Evolutionary conservation across 225 moss, liverwort and hornwort species (phyloP), one percentile per base, ranked within the genome.

Genomic region (Asterella californica): DNA sequence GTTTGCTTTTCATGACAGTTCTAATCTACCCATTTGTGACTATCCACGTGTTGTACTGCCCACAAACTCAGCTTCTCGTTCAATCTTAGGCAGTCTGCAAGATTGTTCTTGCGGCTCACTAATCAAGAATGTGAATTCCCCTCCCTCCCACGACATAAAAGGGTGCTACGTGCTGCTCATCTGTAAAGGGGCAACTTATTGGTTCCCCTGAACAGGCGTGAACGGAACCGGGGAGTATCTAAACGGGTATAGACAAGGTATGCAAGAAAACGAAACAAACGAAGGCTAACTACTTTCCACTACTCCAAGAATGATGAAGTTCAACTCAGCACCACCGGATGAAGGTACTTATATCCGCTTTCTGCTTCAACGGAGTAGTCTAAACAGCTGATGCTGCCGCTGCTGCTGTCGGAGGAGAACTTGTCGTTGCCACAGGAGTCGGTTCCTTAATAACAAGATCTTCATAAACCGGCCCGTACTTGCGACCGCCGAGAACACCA

Each of bases 351-450:
- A 25, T 27, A 61, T 27, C n/a, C 61, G n/a, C 27, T 61, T 27
- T 27, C 7, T 61, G 1, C n/a, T 61, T 61, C 10, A 10, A 61
- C 8, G 4, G 27, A n/a, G n/a, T 47, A 25, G 5, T 42, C 52
- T 60, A 78, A 9, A 78, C 78, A 29, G 78, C 78, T 48, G 78
- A 46, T 10, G 78, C 78, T 47, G 78, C 78, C 12, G 78, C 65
- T 10, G 70, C 34, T 6, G 70, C 36, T 42, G 42, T 7, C 7
- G 42, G 47, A 3, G 77, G 62, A 15, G 55, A 49, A 34, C 21
- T 19, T 15, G 78, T 32, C 18, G 78, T 67, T 1, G 65, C 65
- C 21, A 24, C 77, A 12, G 78, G 66, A 33, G 48, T 24, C 0
- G 65, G 8, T 10, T 36, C 48, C 66, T 78, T 78, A 30, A 50